These are phyloP conservation scores for Neopestalotiopsis rosae DNA, from an alignment of 2,329 filamentous ascomycete species.

Conservation along the genomic window DNA sequence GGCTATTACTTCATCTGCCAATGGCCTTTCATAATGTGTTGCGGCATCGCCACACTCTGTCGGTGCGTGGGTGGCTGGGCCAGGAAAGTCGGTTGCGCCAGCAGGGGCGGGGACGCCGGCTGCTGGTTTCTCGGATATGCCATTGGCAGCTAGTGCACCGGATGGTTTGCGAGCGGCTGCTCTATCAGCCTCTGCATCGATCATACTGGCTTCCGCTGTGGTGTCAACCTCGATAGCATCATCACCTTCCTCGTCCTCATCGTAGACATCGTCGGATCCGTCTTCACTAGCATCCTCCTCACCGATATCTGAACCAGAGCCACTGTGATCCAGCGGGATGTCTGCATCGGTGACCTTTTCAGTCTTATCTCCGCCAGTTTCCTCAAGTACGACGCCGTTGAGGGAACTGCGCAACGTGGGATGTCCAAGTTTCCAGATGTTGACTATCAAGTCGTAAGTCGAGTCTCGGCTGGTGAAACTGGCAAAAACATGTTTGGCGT, in stretches of 20 bases:
- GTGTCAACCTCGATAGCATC: conserved; percentile 49
- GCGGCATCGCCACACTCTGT: conserved; percentile 84
- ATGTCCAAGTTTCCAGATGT: conserved; percentile 98
- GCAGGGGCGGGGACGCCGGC: conserved; percentile 50
- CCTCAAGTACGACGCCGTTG: conserved; percentile 84
- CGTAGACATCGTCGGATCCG: conserved; percentile 79
- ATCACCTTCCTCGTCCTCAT: conserved; percentile 80
- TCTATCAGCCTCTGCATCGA: conserved; percentile 66
- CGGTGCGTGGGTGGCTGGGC: conserved; percentile 78
- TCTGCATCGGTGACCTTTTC: conserved; percentile 72
- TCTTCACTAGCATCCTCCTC: conserved; percentile 54
- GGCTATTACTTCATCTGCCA: conserved; percentile 85
- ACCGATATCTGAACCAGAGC: conserved; percentile 61
- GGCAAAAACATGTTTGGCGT: conserved; percentile 94
- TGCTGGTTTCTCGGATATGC: conserved; percentile 53
- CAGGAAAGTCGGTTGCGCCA: conserved; percentile 74
- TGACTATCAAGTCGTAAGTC: conserved; percentile 95
- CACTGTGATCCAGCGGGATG: conserved; percentile 55
- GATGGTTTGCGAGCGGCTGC: conserved; percentile 75
- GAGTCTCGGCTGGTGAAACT: conserved; percentile 94
- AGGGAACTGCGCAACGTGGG: conserved; percentile 89
- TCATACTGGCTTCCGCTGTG: conserved; percentile 45
- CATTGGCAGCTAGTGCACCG: conserved; percentile 53
- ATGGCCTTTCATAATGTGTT: conserved; percentile 81
- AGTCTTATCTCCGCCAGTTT: conserved; percentile 86